Conservation (phyloP, 805 yeast genomes). For the Metschnikowia lunata region DNA sequence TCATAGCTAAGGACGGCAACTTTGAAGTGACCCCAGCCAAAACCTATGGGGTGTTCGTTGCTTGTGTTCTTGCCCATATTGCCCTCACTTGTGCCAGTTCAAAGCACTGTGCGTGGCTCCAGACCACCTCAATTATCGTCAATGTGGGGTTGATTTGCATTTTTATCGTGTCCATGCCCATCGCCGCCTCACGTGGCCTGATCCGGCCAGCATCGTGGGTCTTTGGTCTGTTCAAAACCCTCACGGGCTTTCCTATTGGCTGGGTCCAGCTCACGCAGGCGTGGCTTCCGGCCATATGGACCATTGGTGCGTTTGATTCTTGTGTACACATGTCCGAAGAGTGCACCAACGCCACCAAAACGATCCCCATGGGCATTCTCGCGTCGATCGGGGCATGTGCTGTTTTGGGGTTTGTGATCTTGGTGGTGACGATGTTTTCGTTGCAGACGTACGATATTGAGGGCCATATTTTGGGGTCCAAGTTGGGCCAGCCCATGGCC, state of each 20-base stretch:
- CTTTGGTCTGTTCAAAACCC: constrained; percentile 49
- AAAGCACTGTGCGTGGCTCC: constrained; percentile 51
- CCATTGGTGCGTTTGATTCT: constrained; percentile 68
- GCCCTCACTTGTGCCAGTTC: constrained; percentile 54
- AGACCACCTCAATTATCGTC: constrained; percentile 51
- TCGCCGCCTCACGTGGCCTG: constrained; percentile 42
- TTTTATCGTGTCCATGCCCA: constrained; percentile 59
- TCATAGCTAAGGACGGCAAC: constrained; percentile 48
- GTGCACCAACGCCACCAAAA: constrained; percentile 54
- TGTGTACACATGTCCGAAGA: constrained; percentile 72
- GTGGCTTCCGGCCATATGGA: constrained; percentile 70
- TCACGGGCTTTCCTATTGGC: constrained; percentile 54
- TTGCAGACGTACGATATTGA: constrained; percentile 41
- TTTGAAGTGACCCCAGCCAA: constrained; percentile 51
- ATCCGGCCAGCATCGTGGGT: constrained; percentile 52
- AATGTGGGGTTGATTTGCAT: constrained; percentile 52
- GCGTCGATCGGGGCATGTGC: constrained; percentile 57
- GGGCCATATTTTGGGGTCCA: constrained; percentile 17
- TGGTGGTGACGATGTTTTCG: constrained; percentile 51
- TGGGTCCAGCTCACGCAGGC: constrained; percentile 44
- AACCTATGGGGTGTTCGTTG: constrained; percentile 63
- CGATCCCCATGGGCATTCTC: constrained; percentile 63
- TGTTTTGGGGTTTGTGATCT: constrained; percentile 53
- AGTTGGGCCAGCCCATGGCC: constrained; percentile 56
- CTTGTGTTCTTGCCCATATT: constrained; percentile 50